Base-by-base conservation (phyloP, 192 early-diverging fungal species). In the Glomus cerebriforme region DNA sequence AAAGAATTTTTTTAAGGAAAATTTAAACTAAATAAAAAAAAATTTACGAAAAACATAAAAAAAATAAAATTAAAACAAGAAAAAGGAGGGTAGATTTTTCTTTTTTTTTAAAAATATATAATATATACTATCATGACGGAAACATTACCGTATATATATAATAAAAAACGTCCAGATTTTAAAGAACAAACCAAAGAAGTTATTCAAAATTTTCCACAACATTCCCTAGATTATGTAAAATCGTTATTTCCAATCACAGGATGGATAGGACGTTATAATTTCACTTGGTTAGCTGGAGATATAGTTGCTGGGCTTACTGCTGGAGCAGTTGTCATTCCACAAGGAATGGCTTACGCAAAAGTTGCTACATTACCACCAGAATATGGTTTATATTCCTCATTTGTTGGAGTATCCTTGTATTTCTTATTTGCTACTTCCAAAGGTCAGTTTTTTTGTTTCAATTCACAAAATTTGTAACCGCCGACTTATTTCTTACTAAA, bases 371-470 rank as follows among this genome's bases (percentile, higher is more conserved):
- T 95, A 29, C 89, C 91, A 22, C 83, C 88, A 26, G 80, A 93
- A 80, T 92, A 93, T 77, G 93, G 93, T 45, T 83, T 95, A n/a
- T 95, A 94, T 81, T 89, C 91, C 70, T 85, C 90, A 39, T 91
- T 91, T 66, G 83, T 89, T 58, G 91, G 91, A 39, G 82, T 88
- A 15, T 79, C 88, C 60, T 66, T 92, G 29, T 94, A 95, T 75
- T 85, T 85, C 59, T 86, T 93, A 27, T 92, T 95, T 80, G 92
- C 92, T 70, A 95, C 93, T 6, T 89, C 90, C 12, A 95, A 95
- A 82, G 39, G 39, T 39, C 37, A 10, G 37, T 39, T 39, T 39
- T 35, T 35, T 35, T 35, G 8, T 9, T 39, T 39, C 37, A 39
- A 39, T 39, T 39, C 8, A 39, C n/a, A n/a, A n/a, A n/a, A n/a